Percentiles rank a stretch among this genome's conserved stretches.
Conservation (phyloP, 345 rosid species). For the Erodium maritimum region DNA sequence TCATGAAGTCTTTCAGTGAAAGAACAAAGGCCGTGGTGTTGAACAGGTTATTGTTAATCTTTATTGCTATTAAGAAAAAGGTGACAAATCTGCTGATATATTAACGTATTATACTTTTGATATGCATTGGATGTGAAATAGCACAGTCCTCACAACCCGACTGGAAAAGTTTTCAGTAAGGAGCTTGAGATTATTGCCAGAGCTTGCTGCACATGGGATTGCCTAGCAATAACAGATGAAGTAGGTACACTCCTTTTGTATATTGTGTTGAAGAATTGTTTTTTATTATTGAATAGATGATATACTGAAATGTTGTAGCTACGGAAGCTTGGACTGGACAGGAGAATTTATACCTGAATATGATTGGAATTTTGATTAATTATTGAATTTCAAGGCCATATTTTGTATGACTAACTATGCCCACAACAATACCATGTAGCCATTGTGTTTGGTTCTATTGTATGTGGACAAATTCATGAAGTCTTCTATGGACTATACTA, state of each 20-base stretch:
- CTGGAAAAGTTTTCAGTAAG: slow-evolving; percentile 51
- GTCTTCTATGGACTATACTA: no score
- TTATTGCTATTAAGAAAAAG: neutral
- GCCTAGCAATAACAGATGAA: slow-evolving; percentile 51
- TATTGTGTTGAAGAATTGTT: no score
- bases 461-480: no score
- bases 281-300: no score
- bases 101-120: neutral
- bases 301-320: no score
- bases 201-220: slow-evolving; percentile 40
- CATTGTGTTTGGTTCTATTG: no score
- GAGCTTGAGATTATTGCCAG: slow-evolving; percentile 45
- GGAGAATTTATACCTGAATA: no score
- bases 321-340: no score
- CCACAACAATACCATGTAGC: no score
- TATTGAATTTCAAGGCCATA: no score
- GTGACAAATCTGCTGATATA: neutral
- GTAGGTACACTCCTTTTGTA: slow-evolving; percentile 17
- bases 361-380: no score
- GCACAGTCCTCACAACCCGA: slow-evolving; percentile 57
- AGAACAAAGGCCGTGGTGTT: slow-evolving; percentile 40
- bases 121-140: slow-evolving; percentile 8
- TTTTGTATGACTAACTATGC: no score
- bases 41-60: slow-evolving; percentile 30
- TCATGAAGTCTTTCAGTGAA: slow-evolving; percentile 28